These are phyloP conservation scores for Gnaphalium uliginosum DNA, from an alignment of 129 eudicot species.

Conservation along the genomic window DNA sequence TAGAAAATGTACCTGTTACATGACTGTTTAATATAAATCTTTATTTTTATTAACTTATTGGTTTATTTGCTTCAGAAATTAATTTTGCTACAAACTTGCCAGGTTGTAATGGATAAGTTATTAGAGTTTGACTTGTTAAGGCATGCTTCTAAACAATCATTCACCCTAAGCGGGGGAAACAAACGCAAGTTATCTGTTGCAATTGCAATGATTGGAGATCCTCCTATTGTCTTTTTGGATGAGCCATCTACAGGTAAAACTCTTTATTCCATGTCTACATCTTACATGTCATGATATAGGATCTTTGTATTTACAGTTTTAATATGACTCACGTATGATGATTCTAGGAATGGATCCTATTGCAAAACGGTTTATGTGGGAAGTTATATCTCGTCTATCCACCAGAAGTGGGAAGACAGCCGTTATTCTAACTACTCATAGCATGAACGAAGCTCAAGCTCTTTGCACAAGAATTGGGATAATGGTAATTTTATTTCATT, in stretches of 20 bases:
- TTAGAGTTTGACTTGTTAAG: constrained; percentile 89
- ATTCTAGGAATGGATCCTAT: constrained; percentile 94
- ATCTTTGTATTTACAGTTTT: constrained; percentile 1
- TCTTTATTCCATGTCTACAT: background rate
- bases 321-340: constrained; percentile 19
- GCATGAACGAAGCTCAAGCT: constrained; percentile 99
- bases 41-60: constrained; percentile 13
- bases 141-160: constrained; percentile 83
- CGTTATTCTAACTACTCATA: constrained; percentile 92
- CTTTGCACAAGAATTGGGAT: constrained; percentile 96
- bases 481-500: constrained; percentile 54
- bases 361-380: constrained; percentile 99
- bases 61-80: constrained; percentile 17
- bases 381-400: constrained; percentile 89
- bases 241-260: constrained; percentile 90
- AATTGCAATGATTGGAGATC: constrained; percentile 98
- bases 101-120: constrained; percentile 85
- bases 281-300: background rate
- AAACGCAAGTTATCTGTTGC: constrained; percentile 97
- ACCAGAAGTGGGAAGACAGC: constrained; percentile 97
- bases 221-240: constrained; percentile 89
- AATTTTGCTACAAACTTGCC: constrained; percentile 31
- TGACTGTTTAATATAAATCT: background rate
- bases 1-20: constrained; percentile 54
- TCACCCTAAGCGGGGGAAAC: constrained; percentile 91